Percentiles rank a stretch among this genome's conserved stretches.
Conservation (phyloP, 371 early-diverging fungal species). For the Mucor lusitanicus region DNA sequence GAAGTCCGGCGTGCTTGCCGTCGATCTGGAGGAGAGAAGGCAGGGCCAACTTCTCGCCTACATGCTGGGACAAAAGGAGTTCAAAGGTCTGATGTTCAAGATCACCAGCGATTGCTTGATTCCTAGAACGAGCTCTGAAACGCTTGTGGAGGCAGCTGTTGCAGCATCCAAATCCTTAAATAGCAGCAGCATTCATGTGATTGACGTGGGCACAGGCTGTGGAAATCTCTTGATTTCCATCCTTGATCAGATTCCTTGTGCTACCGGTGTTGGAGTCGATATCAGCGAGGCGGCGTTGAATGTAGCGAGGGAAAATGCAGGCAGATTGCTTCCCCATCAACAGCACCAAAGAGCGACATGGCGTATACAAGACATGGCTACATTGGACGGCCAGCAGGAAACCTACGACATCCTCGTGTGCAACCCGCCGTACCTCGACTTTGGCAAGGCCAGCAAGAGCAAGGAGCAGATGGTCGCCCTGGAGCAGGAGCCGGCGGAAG, state of each 20-base stretch:
- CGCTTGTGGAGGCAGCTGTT: conserved; percentile 56
- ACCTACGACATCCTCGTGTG: conserved; percentile 71
- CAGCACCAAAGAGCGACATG: conserved; percentile 30
- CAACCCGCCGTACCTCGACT: conserved; percentile 76
- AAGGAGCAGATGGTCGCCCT: conserved; percentile 38
- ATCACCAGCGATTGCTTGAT: conserved; percentile 70
- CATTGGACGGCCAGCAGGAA: conserved; percentile 20
- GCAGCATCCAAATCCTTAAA: not conserved
- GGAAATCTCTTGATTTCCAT: conserved; percentile 72
- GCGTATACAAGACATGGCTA: conserved; percentile 44
- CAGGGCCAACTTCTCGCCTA: conserved; percentile 60
- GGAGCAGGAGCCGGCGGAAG: conserved; percentile 64
- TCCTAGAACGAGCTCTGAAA: conserved; percentile 72
- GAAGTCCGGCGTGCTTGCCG: conserved; percentile 32
- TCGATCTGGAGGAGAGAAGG: conserved; percentile 27
- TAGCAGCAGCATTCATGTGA: conserved; percentile 24
- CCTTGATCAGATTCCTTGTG: conserved; percentile 30
- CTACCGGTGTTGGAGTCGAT: conserved; percentile 64
- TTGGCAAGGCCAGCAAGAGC: conserved; percentile 31
- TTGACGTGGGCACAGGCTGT: conserved; percentile 81
- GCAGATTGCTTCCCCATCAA: conserved; percentile 23
- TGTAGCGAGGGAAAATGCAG: conserved; percentile 54
- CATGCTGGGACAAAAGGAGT: conserved; percentile 60
- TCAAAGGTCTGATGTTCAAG: conserved; percentile 57
- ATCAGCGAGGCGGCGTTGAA: conserved; percentile 61